Conservation (phyloP, 2,329 filamentous ascomycete genomes). For the Eurotiales sp. region DNA sequence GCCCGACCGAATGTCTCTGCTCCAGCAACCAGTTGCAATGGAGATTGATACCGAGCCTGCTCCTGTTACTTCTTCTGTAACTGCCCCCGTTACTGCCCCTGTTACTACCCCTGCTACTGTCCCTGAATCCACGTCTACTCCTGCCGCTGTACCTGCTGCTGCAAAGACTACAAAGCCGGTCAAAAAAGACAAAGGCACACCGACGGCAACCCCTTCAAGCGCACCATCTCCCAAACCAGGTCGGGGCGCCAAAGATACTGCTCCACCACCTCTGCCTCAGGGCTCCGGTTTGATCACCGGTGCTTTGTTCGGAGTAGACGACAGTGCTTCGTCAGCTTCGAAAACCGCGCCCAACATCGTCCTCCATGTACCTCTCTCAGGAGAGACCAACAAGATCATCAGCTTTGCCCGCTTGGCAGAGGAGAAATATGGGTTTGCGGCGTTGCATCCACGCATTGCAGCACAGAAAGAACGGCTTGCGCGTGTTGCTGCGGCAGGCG, state of each 20-base stretch:
- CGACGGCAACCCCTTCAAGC: constrained; percentile 50
- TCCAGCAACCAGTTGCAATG: constrained; percentile 26
- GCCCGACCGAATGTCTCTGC: constrained; percentile 15
- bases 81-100: background rate
- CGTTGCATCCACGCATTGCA: constrained; percentile 83
- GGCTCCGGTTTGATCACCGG: constrained; percentile 63
- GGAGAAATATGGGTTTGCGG: constrained; percentile 90
- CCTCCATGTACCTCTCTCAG: constrained; percentile 74
- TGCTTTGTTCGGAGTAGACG: constrained; percentile 55
- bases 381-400: constrained; percentile 83
- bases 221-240: constrained; percentile 54
- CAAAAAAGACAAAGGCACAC: constrained; percentile 40
- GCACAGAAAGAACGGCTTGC: constrained; percentile 84
- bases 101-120: background rate
- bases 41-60: constrained; percentile 30
- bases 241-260: constrained; percentile 50
- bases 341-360: constrained; percentile 70
- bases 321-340: constrained; percentile 35
- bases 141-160: constrained; percentile 15
- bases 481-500: constrained; percentile 83
- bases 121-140: background rate
- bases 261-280: constrained; percentile 53
- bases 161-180: constrained; percentile 26
- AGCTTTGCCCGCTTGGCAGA: constrained; percentile 94
- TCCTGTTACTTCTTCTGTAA: constrained; percentile 7